These are phyloP conservation scores for Gentiana straminea DNA, from an alignment of 257 asterid genomes.

Conservation along the genomic window DNA sequence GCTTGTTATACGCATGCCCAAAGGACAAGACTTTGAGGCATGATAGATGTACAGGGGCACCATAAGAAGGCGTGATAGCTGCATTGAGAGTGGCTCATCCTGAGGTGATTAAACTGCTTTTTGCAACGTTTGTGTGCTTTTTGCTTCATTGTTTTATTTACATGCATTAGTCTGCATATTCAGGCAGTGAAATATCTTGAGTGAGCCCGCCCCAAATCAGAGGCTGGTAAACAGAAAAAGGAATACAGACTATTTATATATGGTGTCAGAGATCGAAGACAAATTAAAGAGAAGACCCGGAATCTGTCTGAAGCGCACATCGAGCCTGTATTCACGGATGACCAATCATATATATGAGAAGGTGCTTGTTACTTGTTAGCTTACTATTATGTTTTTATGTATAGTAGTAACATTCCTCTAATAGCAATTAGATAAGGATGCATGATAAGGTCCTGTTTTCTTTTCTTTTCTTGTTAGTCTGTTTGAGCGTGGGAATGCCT, in stretches of 20 bases:
- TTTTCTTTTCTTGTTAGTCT: constrained; percentile 7
- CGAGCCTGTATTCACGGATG: constrained; percentile 67
- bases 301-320: constrained; percentile 73
- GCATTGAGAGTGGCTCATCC: constrained; percentile 94
- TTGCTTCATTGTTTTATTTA: constrained; percentile 1
- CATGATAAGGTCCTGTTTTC: background rate
- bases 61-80: constrained; percentile 81
- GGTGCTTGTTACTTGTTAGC: constrained; percentile 27
- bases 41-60: constrained; percentile 91
- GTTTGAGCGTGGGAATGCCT: constrained; percentile 96
- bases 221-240: constrained; percentile 78
- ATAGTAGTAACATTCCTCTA: background rate
- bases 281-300: constrained; percentile 65
- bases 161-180: constrained; percentile 24
- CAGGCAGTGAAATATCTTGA: constrained; percentile 91
- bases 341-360: constrained; percentile 73
- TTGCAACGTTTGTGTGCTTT: background rate
- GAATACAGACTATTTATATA: constrained; percentile 72
- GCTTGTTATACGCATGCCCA: constrained; percentile 96
- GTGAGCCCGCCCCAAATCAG: constrained; percentile 71
- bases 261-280: constrained; percentile 19
- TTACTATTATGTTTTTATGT: background rate
- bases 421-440: background rate
- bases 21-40: constrained; percentile 74
- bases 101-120: constrained; percentile 42